Conservation (phyloP, 805 yeast species). For the Kodamaea kaohsiungensis region DNA sequence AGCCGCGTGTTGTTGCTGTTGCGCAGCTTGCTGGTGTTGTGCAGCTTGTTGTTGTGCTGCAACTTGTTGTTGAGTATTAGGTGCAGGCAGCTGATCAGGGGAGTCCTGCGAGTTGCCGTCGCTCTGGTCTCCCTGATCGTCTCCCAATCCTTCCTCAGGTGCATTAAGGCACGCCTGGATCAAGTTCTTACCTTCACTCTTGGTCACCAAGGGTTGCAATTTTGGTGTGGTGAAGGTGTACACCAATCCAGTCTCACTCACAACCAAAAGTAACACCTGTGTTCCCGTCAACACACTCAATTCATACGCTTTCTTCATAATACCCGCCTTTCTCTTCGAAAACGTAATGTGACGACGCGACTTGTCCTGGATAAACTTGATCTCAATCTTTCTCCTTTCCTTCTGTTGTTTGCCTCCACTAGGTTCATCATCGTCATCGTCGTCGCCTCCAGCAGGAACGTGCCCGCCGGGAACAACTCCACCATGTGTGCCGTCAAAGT, state of each 20-base stretch:
- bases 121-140: constrained; percentile 57
- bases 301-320: constrained; percentile 99
- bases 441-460: constrained; percentile 33
- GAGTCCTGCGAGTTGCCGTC: constrained; percentile 47
- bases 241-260: constrained; percentile 97
- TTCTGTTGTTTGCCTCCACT: constrained; percentile 50
- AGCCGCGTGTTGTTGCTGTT: constrained; percentile 20
- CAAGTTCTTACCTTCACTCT: constrained; percentile 94
- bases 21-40: constrained; percentile 15
- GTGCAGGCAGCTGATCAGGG: constrained; percentile 43
- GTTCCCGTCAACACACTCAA: constrained; percentile 96
- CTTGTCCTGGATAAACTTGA: constrained; percentile 95
- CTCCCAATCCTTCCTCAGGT: constrained; percentile 79
- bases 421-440: constrained; percentile 54
- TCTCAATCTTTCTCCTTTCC: constrained; percentile 87
- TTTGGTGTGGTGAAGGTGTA: constrained; percentile 99
- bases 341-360: constrained; percentile 97
- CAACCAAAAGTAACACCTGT: constrained; percentile 91
- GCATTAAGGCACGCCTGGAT: constrained; percentile 97
- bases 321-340: constrained; percentile 97
- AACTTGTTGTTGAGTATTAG: constrained; percentile 17
- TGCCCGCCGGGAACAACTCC: constrained; percentile 13
- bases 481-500: constrained; percentile 19
- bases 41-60: constrained; percentile 15
- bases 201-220: constrained; percentile 95